Percentiles rank a stretch among this genome's conserved stretches.
phyloP scores from a whole-genome alignment of 768 basidiomycete genomes.

The Pleurotus cornucopiae region DNA sequence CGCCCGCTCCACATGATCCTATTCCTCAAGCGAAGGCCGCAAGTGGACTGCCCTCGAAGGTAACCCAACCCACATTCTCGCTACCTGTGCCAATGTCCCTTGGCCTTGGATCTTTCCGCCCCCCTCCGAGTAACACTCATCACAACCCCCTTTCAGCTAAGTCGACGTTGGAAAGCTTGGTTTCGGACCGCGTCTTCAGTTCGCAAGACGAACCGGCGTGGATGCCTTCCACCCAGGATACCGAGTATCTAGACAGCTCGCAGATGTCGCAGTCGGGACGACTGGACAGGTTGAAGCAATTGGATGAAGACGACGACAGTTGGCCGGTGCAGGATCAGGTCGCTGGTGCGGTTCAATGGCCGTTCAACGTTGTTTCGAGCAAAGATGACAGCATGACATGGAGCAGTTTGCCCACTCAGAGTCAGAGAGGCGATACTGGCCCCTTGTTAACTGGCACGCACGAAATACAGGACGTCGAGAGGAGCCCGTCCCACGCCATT shows the following conservation, averaged over 20 bases:
- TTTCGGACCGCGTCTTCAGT: constrained; percentile 50
- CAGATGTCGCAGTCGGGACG: constrained; percentile 27
- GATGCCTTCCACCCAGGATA: constrained; percentile 60
- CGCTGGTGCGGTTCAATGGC: constrained; percentile 55
- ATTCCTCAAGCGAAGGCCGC: constrained; percentile 15
- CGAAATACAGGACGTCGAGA: constrained; percentile 14
- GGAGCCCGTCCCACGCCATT: constrained; percentile 9
- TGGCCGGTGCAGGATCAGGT: constrained; percentile 73
- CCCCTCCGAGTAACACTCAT: constrained; percentile 20
- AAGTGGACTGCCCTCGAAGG: constrained; percentile 21
- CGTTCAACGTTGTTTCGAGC: constrained; percentile 42
- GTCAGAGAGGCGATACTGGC: constrained; percentile 41
- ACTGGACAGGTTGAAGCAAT: constrained; percentile 19
- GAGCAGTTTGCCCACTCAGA: constrained; percentile 65
- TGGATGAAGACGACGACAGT: constrained; percentile 68
- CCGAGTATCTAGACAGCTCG: constrained; percentile 35
- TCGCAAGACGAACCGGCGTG: constrained; percentile 44
- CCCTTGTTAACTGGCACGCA: constrained; percentile 11
- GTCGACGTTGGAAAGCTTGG: constrained; percentile 49
- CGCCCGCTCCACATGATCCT: constrained; percentile 28
- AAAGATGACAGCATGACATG: constrained; percentile 74
- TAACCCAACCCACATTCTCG: constrained; percentile 31
- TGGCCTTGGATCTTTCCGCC: constrained; percentile 35
- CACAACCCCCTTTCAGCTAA: constrained; percentile 38
- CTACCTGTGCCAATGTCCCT: constrained; percentile 42